Conservation (phyloP, 164 flowering plant genomes). For the Umbellularia californica region DNA sequence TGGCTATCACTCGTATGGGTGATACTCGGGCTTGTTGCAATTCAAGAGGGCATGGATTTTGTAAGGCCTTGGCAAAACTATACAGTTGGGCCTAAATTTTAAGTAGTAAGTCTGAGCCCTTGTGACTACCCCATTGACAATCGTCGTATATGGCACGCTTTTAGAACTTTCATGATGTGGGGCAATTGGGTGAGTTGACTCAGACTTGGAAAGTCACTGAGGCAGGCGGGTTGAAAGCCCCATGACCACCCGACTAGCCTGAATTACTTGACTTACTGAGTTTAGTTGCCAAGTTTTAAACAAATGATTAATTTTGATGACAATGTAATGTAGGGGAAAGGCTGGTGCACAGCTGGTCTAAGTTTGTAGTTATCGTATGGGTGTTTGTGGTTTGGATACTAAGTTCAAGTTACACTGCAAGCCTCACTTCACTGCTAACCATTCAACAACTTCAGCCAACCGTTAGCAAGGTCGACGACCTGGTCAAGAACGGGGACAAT, state of each 20-base stretch:
- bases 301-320: neutral
- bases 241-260: too few relatives aligned
- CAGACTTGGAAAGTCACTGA: constrained; percentile 1
- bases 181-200: constrained; percentile 16
- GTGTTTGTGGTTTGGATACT: constrained; percentile 45
- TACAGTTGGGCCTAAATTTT: too few relatives aligned
- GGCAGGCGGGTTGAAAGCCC: neutral
- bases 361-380: constrained; percentile 50
- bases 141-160: neutral
- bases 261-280: neutral
- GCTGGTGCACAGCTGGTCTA: constrained; percentile 28
- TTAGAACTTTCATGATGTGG: constrained; percentile 16
- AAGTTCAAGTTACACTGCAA: constrained; percentile 47
- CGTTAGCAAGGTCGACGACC: neutral
- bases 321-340: constrained; percentile 34
- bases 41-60: too few relatives aligned
- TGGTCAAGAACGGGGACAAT: constrained; percentile 7
- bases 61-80: too few relatives aligned
- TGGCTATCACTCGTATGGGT: too few relatives aligned
- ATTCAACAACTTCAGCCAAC: constrained; percentile 9
- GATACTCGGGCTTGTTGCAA: too few relatives aligned
- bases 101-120: too few relatives aligned
- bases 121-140: too few relatives aligned
- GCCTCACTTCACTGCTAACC: constrained; percentile 19
- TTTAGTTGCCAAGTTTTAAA: constrained; percentile 6